A percentile compares a stretch with the other conserved stretches of the same genome.
These are phyloP conservation scores for Lactarius indigo DNA, from an alignment of 768 basidiomycete genomes.

Conservation along the genomic window DNA sequence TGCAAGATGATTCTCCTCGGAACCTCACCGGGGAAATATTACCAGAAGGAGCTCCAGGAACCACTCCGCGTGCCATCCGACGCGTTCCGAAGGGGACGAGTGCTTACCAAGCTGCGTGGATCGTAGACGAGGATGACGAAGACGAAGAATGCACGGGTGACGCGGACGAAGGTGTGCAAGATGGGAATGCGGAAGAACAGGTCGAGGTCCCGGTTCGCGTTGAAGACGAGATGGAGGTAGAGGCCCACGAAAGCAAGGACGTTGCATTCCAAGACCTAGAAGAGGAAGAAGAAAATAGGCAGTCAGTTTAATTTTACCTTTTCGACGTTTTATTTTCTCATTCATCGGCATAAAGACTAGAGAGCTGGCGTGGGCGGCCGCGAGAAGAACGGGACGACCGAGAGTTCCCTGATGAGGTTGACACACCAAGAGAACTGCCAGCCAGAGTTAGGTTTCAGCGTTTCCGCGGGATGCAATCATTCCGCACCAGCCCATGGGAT, in stretches of 20 bases:
- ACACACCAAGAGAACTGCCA: conserved; percentile 83
- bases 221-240: conserved; percentile 50
- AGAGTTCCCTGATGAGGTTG: conserved; percentile 94
- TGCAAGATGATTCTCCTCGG: conserved; percentile 43
- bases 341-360: conserved; percentile 44
- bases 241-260: conserved; percentile 39
- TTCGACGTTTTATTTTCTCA: conserved; percentile 11
- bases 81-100: conserved; percentile 93
- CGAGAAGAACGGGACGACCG: conserved; percentile 78
- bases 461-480: conserved; percentile 85
- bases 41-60: conserved; percentile 65
- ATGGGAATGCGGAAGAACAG: conserved; percentile 52
- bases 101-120: conserved; percentile 97
- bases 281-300: conserved; percentile 78
- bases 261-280: conserved; percentile 75
- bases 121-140: conserved; percentile 70
- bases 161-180: conserved; percentile 36
- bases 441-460: conserved; percentile 85
- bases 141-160: conserved; percentile 35
- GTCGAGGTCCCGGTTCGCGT: conserved; percentile 49
- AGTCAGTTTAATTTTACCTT: conserved; percentile 50
- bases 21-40: conserved; percentile 35
- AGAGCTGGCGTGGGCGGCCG: conserved; percentile 63
- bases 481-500: conserved; percentile 97
- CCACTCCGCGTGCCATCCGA: conserved; percentile 77